Evolutionary conservation across 768 basidiomycete species (phyloP).

Genomic region (Boletales sp.): DNA sequence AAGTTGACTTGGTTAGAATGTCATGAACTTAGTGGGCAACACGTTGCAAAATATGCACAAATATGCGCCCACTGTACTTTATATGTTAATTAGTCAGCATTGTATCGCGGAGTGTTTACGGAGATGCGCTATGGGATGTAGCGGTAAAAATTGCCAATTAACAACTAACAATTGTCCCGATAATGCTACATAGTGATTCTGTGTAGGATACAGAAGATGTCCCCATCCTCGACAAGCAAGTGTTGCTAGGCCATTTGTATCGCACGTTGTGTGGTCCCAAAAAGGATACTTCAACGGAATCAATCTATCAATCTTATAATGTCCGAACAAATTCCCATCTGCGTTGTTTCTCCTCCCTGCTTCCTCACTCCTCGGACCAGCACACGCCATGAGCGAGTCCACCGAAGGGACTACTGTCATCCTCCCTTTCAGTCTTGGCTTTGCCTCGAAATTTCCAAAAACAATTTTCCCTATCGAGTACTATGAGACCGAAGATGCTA

Average conservation of each 20-base stretch:
- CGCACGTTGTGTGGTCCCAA: too few species aligned
- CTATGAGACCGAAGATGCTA: background rate
- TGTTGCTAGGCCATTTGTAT: background rate
- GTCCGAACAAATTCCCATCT: background rate
- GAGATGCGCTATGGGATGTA: background rate
- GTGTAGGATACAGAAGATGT: background rate
- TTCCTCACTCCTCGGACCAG: background rate
- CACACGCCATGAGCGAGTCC: background rate
- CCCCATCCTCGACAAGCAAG: background rate
- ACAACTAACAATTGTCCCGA: background rate
- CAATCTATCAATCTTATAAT: background rate
- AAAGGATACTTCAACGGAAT: background rate
- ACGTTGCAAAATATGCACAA: background rate
- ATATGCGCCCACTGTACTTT: background rate
- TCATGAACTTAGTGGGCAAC: background rate
- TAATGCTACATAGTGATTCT: background rate
- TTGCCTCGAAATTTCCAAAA: background rate
- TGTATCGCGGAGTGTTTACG: background rate
- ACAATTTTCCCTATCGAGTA: background rate
- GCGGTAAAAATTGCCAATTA: background rate
- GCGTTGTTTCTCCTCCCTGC: background rate
- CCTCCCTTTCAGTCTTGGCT: background rate
- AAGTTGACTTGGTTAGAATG: too few species aligned
- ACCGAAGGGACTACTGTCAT: background rate
- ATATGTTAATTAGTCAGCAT: background rate